A percentile compares a stretch with the other conserved stretches of the same genome.
Evolutionary conservation across 805 yeast species (phyloP).

Genomic region (Brettanomyces custersianus): DNA sequence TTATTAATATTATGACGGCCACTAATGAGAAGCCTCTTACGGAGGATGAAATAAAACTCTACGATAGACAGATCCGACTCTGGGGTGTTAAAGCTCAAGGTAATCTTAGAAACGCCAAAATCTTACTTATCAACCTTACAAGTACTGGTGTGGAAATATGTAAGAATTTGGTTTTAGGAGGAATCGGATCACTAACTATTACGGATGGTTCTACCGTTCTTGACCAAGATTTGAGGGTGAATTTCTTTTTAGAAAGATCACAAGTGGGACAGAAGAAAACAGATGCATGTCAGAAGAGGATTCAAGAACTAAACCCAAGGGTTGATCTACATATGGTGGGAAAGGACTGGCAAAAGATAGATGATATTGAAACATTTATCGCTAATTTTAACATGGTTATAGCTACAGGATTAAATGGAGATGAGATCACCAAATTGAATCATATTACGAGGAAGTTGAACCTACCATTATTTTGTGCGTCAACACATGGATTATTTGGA

Average conservation of each 20-base stretch:
- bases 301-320: constrained; percentile 72
- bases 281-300: constrained; percentile 43
- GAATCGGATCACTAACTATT: constrained; percentile 71
- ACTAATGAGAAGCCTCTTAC: constrained; percentile 1
- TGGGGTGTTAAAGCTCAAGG: constrained; percentile 96
- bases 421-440: constrained; percentile 41
- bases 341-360: constrained; percentile 6
- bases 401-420: constrained; percentile 52
- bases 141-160: constrained; percentile 75
- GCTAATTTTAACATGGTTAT: constrained; percentile 59
- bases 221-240: constrained; percentile 60
- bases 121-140: constrained; percentile 64
- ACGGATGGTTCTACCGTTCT: constrained; percentile 47
- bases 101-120: constrained; percentile 59
- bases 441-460: constrained; percentile 41
- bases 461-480: constrained; percentile 62
- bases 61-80: constrained; percentile 87
- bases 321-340: constrained; percentile 38
- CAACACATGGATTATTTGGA: constrained; percentile 75
- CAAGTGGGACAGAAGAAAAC: constrained; percentile 51
- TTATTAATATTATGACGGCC: not conserved
- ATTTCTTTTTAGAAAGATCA: constrained; percentile 56
- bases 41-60: constrained; percentile 76
- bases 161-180: constrained; percentile 82
- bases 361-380: constrained; percentile 32